Percentiles rank a stretch among this genome's conserved stretches.
Conservation (phyloP, 306 rosid genomes). For the Quercus aquifolioides region DNA sequence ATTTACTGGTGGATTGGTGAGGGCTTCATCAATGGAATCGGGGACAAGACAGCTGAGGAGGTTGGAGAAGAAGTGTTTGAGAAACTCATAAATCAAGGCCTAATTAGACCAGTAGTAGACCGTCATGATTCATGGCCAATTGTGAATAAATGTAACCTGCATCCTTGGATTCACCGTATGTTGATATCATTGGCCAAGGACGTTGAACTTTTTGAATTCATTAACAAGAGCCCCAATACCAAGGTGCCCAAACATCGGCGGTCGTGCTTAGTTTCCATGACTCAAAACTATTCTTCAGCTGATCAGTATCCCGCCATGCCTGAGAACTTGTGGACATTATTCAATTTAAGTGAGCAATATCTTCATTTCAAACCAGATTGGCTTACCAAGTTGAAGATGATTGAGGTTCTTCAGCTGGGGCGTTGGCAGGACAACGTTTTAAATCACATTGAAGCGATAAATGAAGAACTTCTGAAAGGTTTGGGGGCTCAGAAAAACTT, state of each 20-base stretch:
- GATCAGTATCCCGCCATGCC: neutral
- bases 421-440: constrained; percentile 8
- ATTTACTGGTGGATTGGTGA: constrained; percentile 40
- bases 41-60: neutral
- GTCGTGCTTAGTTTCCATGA: neutral
- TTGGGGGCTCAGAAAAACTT: constrained; percentile 1
- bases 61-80: constrained; percentile 8
- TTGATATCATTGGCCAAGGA: neutral
- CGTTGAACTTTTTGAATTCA: neutral
- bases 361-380: neutral
- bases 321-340: constrained; percentile 9
- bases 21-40: neutral
- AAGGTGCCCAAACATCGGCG: neutral
- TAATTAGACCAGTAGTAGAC: neutral
- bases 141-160: neutral
- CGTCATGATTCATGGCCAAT: neutral
- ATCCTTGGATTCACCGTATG: constrained; percentile 30
- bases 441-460: constrained; percentile 18
- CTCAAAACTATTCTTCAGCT: neutral
- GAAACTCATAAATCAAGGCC: neutral
- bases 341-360: constrained; percentile 14
- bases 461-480: neutral
- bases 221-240: neutral
- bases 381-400: neutral
- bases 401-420: constrained; percentile 27